Evolutionary conservation across 2,329 filamentous ascomycete genomes (phyloP).

Genomic region (Plectosphaerella cucumerina): DNA sequence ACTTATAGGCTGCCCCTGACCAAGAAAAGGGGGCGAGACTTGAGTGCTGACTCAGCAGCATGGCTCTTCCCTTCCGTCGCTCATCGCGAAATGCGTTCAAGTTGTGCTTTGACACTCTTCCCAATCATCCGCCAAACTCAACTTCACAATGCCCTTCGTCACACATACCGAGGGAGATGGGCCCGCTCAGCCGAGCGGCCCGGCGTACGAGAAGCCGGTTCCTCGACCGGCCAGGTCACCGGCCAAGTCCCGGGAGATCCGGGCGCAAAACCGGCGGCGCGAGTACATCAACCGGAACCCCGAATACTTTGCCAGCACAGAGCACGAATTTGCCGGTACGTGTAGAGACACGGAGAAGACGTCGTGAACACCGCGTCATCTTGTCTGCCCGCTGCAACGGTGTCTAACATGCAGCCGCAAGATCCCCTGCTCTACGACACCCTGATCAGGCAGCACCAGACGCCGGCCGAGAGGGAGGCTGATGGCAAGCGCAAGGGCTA

Average conservation of each 20-base stretch:
- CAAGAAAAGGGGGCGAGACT: too few relatives aligned
- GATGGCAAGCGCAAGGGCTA: conserved; percentile 74
- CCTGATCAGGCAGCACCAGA: conserved; percentile 73
- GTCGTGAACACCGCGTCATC: too few relatives aligned
- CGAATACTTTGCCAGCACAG: conserved; percentile 59
- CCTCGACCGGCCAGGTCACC: conserved; percentile 41
- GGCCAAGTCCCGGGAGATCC: conserved; percentile 41
- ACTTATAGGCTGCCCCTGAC: too few relatives aligned
- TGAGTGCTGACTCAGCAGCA: too few relatives aligned
- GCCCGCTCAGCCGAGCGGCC: neutral
- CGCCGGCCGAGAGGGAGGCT: conserved; percentile 65
- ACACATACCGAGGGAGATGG: neutral
- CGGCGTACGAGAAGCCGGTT: conserved; percentile 28
- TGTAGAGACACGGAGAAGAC: neutral
- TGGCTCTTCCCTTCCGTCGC: too few relatives aligned
- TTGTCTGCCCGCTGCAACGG: neutral
- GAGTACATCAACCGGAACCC: conserved; percentile 71
- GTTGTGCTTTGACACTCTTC: too few relatives aligned
- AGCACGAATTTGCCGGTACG: conserved; percentile 53
- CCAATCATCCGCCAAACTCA: too few relatives aligned
- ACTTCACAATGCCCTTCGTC: neutral
- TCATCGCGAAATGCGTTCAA: too few relatives aligned
- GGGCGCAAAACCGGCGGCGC: conserved; percentile 70
- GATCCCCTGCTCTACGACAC: conserved; percentile 81
- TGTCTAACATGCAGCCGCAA: conserved; percentile 14